phyloP scores from a whole-genome alignment of 2,329 filamentous ascomycete genomes.

The Cladosporium cucumerinum region DNA sequence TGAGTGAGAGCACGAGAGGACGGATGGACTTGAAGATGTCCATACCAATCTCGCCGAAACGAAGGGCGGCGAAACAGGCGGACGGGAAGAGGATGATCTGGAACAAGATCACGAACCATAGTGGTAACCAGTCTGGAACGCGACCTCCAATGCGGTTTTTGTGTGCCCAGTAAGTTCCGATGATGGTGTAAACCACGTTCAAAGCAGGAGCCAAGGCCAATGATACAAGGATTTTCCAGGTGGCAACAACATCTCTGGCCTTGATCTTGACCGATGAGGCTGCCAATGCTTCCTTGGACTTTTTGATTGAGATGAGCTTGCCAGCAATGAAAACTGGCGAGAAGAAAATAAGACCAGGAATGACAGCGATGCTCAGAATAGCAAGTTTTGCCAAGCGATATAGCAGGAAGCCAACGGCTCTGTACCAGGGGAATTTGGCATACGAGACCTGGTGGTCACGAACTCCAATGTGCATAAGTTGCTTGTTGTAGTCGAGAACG shows the following conservation, averaged over 20 bases:
- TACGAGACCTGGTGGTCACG: constrained; percentile 95
- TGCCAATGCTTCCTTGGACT: constrained; percentile 78
- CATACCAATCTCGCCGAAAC: constrained; percentile 98
- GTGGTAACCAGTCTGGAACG: constrained; percentile 73
- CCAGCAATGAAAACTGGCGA: constrained; percentile 81
- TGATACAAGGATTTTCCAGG: constrained; percentile 89
- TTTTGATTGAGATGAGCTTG: constrained; percentile 76
- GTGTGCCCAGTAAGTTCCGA: constrained; percentile 74
- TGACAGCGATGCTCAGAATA: constrained; percentile 72
- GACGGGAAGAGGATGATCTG: constrained; percentile 79
- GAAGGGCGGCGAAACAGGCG: constrained; percentile 87
- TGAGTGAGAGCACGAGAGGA: constrained; percentile 79
- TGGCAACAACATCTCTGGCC: constrained; percentile 85
- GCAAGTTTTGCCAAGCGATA: constrained; percentile 77
- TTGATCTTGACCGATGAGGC: constrained; percentile 86
- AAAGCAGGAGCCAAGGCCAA: constrained; percentile 77
- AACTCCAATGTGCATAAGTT: constrained; percentile 79
- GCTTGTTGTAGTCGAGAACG: constrained; percentile 81
- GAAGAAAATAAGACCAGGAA: constrained; percentile 85
- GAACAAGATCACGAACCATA: constrained; percentile 70
- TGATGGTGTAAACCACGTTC: constrained; percentile 75
- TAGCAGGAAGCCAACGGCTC: constrained; percentile 71
- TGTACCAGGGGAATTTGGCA: constrained; percentile 73
- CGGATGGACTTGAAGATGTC: constrained; percentile 94
- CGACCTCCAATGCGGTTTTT: constrained; percentile 79